Evolutionary conservation across 805 yeast species (phyloP), one percentile per base, ranked within the genome.

Genomic region (Saccharomycopsis fodiens): DNA sequence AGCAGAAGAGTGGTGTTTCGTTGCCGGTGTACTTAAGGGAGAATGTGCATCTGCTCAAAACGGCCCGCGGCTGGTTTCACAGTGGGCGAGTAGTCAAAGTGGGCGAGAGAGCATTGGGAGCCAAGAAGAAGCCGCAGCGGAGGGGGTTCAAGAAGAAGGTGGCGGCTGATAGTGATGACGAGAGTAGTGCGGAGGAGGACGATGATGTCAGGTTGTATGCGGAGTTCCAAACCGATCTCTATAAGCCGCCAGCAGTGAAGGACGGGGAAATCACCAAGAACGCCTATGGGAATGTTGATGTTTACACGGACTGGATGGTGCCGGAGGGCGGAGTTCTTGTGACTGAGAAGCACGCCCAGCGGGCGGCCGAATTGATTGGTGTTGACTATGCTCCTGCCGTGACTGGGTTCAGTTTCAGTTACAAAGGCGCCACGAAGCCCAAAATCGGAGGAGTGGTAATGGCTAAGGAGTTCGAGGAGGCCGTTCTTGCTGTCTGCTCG

Each of bases 351-450:
- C 61, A 71, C 46, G 77, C 84, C 0, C 77, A 74, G 32, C 69
- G 69, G 40, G 96, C 97, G 0, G 95, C 95, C 0, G 73, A 73
- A 47, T 57, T 78, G 1, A 55, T 89, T 8, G 77, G 74, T 0
- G 70, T 91, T 4, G 95, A 86, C 53, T 87, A 71, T 65, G 97
- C 95, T 0, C 80, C 78, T 40, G 97, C 97, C 0, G 89, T 88
- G 2, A 80, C 82, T 2, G 86, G 89, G 0, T 91, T 93, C 64
- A 93, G 86, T 46, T 93, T 85, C 62, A 73, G 69, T 23, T 61
- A 64, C 36, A 59, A 68, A 36, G 60, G 68, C 23, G 56, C 57
- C 30, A 79, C 83, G 0, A 79, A 77, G 8, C 91, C 94, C 0
- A 67, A 69, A 44, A 72, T 78, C 35, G 78, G 79, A 3, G 97